Base-by-base conservation (phyloP, 164 flowering plant genomes). In the Chloranthus sessilifolius region DNA sequence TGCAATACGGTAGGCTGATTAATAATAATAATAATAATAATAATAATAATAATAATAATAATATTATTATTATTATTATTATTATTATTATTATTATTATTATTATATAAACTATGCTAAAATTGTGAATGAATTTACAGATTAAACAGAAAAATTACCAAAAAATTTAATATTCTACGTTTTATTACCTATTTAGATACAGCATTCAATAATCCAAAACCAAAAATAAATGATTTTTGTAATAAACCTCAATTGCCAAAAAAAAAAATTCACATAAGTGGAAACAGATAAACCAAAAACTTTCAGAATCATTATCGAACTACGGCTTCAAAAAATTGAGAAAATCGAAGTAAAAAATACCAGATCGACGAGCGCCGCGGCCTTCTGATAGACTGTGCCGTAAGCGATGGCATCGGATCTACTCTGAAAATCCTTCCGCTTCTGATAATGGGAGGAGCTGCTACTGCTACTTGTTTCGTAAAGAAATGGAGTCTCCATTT, bases 291-390 rank as follows among this genome's bases (percentile, higher is more conserved):
- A n/a, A n/a, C 3, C 45, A 22, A 35, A n/a, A 47, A 16, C 3
- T 19, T 12, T 21, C 29, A 41, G n/a, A 20, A 16, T n/a, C 17
- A 7, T 2, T 2, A 16, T 21, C 3, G 10, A 22, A 20, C 14
- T 10, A 9, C 28, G 51, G 15, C 11, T 27, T 25, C 33, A 37
- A 19, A 1, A 28, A 19, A 28, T 3, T 11, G 16, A 35, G 19
- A 49, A 53, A 16, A 19, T 10, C 6, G n/a, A 8, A 14, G 15
- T 12, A 36, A 25, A 33, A 33, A 26, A 21, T 15, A 89, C 97
- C 77, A 90, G 78, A 79, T 90, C 97, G 41, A 90, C 87, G 31
- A 90, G 83, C 2, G 94, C 97, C 2, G 97, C 97, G 1, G 97
- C 97, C 42, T 64, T 84, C 58, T 90, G 80, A 40, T 77, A 86